Percentiles rank a stretch among this genome's conserved stretches.
phyloP scores from a whole-genome alignment of 148 eudicot species.

The Silene latifolia region DNA sequence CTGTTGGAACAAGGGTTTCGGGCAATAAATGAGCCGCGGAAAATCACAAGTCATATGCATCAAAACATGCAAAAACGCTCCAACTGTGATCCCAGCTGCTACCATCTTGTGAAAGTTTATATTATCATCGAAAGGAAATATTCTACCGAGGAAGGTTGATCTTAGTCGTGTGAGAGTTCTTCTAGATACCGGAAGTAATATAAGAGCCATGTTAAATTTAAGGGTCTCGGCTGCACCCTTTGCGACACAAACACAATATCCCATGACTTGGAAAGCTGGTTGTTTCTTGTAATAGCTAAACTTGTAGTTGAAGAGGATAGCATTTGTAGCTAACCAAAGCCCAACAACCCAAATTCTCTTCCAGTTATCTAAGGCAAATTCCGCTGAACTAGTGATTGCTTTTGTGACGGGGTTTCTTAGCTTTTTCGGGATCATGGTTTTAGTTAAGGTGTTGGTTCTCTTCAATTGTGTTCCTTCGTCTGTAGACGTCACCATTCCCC shows the following conservation, averaged over 20 bases:
- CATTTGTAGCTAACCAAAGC: conserved; percentile 54
- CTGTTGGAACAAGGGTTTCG: conserved; percentile 30
- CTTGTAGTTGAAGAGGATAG: conserved; percentile 57
- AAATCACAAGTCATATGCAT: conserved; percentile 62
- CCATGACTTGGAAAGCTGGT: conserved; percentile 54
- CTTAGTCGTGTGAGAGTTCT: conserved; percentile 79
- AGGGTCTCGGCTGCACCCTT: conserved; percentile 87
- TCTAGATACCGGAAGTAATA: conserved; percentile 88
- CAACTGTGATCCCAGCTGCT: conserved; percentile 57
- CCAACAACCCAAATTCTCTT: conserved; percentile 59
- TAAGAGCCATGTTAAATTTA: conserved; percentile 91
- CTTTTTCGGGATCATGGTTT: conserved; percentile 70
- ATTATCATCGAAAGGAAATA: conserved; percentile 84
- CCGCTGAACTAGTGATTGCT: conserved; percentile 42
- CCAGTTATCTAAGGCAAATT: conserved; percentile 71
- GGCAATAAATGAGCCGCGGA: conserved; percentile 49
- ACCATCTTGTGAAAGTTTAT: conserved; percentile 91
- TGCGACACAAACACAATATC: conserved; percentile 79
- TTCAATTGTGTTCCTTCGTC: conserved; percentile 36
- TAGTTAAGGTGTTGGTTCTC: conserved; percentile 57
- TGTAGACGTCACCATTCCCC: conserved; percentile 65
- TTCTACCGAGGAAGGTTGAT: conserved; percentile 57
- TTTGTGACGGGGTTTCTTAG: conserved; percentile 61
- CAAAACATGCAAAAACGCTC: conserved; percentile 47
- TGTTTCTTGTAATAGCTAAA: conserved; percentile 33